phyloP scores from a whole-genome alignment of 2,329 filamentous ascomycete genomes.

The Aureobasidium sp. region DNA sequence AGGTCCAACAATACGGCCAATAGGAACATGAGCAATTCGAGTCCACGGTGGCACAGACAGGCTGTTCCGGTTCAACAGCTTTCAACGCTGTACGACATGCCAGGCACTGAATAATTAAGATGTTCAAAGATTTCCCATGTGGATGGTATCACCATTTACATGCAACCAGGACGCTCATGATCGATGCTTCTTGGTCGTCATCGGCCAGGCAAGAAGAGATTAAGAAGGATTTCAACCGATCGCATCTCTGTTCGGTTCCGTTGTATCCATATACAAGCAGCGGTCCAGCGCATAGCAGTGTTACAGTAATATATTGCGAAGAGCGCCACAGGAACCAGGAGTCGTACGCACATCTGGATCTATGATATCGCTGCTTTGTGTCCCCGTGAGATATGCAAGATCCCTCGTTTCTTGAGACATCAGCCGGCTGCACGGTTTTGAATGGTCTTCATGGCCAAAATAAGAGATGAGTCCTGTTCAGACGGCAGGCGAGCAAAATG shows the following conservation, averaged over 20 bases:
- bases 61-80: conserved; percentile 2
- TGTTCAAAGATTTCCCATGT: not conserved
- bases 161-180: not conserved
- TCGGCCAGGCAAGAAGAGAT: not conserved
- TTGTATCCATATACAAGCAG: not conserved
- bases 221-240: not conserved
- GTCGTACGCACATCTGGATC: not conserved
- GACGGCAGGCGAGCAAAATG: not conserved
- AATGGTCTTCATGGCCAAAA: not conserved
- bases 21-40: not conserved
- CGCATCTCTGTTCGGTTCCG: not conserved
- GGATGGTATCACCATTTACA: not conserved
- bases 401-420: not conserved
- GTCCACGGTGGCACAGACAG: not conserved
- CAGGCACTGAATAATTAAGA: not conserved
- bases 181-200: not conserved
- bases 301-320: not conserved
- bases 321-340: not conserved
- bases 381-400: not conserved
- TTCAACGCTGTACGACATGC: not conserved
- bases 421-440: not conserved
- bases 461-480: too few relatives aligned
- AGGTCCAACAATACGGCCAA: not conserved
- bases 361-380: not conserved
- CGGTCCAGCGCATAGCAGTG: not conserved